These are phyloP conservation scores for Kluyveromyces dobzhanskii DNA, from an alignment of 805 yeast genomes.

Conservation along the genomic window DNA sequence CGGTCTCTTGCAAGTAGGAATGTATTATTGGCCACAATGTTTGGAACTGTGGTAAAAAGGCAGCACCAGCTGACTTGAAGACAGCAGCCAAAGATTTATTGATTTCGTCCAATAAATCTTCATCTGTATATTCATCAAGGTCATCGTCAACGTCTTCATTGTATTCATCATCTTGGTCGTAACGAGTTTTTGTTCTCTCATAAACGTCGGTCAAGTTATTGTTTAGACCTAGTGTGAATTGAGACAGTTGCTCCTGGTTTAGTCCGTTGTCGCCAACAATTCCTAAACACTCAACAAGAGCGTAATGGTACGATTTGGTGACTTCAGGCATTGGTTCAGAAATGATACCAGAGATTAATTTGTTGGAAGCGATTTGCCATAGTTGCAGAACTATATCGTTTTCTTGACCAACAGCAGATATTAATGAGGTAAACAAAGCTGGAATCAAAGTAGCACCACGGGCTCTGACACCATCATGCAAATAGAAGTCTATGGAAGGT, in stretches of 20 bases:
- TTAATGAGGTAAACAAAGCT: constrained; percentile 58
- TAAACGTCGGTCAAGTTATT: constrained; percentile 57
- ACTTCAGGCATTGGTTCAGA: constrained; percentile 81
- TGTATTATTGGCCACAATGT: constrained; percentile 49
- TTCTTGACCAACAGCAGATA: constrained; percentile 38
- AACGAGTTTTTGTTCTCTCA: constrained; percentile 64
- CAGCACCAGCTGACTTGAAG: constrained; percentile 51
- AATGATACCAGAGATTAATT: constrained; percentile 57
- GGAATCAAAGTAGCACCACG: constrained; percentile 85
- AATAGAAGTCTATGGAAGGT: constrained; percentile 84
- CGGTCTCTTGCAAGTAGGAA: constrained; percentile 56
- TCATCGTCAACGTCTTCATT: constrained; percentile 84
- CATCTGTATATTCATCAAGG: constrained; percentile 77
- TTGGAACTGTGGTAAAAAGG: constrained; percentile 60
- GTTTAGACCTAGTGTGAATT: constrained; percentile 51
- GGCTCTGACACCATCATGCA: constrained; percentile 90
- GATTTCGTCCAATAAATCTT: constrained; percentile 80
- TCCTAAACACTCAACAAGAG: constrained; percentile 58
- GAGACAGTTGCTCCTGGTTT: constrained; percentile 44
- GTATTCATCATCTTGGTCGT: constrained; percentile 73
- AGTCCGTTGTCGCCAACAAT: constrained; percentile 60
- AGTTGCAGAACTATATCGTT: constrained; percentile 54
- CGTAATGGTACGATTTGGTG: constrained; percentile 65
- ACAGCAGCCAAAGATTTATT: constrained; percentile 65
- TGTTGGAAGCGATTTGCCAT: constrained; percentile 65